Percentiles rank a stretch among this genome's conserved stretches.
phyloP scores from a whole-genome alignment of 2,329 filamentous ascomycete genomes.

The Phyllosticta ampelicida region DNA sequence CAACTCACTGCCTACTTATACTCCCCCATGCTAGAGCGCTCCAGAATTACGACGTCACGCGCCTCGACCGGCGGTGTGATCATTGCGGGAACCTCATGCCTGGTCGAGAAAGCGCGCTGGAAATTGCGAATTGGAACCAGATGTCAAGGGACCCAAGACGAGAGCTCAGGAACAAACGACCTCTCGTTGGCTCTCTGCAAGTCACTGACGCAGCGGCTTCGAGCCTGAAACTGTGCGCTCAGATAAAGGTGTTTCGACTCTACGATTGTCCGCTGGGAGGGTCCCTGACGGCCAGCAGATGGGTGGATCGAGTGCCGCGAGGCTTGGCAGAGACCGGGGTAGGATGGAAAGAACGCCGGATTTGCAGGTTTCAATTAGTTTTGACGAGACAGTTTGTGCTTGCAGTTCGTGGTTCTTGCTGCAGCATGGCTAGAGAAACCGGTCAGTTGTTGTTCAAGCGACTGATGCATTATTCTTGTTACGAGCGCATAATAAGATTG shows the following conservation, averaged over 20 bases:
- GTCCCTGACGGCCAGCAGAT: not conserved
- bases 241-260: not conserved
- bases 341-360: not conserved
- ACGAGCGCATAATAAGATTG: not conserved
- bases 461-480: not conserved
- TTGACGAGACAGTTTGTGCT: not conserved
- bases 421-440: no score
- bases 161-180: not conserved
- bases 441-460: not conserved
- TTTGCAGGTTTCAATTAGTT: not conserved
- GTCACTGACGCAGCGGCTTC: not conserved
- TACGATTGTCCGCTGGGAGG: not conserved
- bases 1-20: not conserved
- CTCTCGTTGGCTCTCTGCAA: not conserved
- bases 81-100: not conserved
- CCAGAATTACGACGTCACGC: not conserved
- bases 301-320: not conserved
- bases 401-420: not conserved
- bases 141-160: not conserved
- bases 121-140: not conserved
- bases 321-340: not conserved
- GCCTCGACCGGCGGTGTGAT: not conserved
- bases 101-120: not conserved
- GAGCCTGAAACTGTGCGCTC: not conserved
- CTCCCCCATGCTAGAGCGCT: not conserved